phyloP scores from a whole-genome alignment of 2,329 filamentous ascomycete species.

The Colletotrichum sp. region DNA sequence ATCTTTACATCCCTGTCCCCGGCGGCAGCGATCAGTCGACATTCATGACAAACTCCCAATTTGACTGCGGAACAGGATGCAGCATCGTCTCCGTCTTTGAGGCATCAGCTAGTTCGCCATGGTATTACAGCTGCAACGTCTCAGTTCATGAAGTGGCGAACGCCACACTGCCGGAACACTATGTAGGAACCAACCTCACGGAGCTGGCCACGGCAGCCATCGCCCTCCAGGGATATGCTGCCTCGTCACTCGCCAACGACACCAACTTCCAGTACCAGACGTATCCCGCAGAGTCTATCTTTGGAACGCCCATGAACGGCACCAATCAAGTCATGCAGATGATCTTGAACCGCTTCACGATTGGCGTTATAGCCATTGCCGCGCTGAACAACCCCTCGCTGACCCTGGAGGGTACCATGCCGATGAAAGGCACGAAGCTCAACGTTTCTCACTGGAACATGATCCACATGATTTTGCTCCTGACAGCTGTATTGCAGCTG shows the following conservation, averaged over 20 bases:
- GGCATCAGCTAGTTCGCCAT: conserved; percentile 36
- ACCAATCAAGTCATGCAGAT: conserved; percentile 36
- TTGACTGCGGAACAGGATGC: conserved; percentile 29
- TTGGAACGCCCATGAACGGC: conserved; percentile 38
- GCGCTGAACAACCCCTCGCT: conserved; percentile 34
- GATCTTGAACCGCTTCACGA: conserved; percentile 38
- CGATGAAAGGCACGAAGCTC: conserved; percentile 34
- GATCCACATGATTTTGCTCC: conserved; percentile 34
- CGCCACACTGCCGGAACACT: conserved; percentile 39
- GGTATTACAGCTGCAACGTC: conserved; percentile 47
- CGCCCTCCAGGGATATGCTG: conserved; percentile 43
- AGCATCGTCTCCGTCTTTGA: conserved; percentile 41
- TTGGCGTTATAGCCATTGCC: conserved; percentile 38
- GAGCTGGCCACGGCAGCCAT: conserved; percentile 40
- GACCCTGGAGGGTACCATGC: conserved; percentile 30
- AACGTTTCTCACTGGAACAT: conserved; percentile 36
- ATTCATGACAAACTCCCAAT: conserved; percentile 36
- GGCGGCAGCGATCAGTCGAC: conserved; percentile 39
- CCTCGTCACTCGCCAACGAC: conserved; percentile 24
- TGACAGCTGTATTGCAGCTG: conserved; percentile 36
- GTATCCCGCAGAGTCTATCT: conserved; percentile 46
- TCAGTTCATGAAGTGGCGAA: conserved; percentile 36
- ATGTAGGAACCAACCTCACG: conserved; percentile 37
- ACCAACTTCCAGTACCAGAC: conserved; percentile 38
- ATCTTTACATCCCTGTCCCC: conserved; percentile 24